Evolutionary conservation across 2,329 filamentous ascomycete species (phyloP).

Genomic region (Daldinia sp.): DNA sequence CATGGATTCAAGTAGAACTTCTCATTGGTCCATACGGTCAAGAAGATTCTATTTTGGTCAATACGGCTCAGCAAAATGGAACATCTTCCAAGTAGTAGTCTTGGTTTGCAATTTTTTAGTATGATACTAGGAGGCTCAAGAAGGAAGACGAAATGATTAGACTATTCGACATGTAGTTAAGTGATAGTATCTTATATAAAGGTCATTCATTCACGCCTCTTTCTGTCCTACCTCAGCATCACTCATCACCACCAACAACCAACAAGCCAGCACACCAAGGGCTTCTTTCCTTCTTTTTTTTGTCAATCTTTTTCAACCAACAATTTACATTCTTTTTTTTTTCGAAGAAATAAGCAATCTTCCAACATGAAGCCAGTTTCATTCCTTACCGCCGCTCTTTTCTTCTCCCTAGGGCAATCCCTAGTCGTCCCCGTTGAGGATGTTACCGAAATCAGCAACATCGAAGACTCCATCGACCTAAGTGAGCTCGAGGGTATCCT

Average conservation of each 20-base stretch:
- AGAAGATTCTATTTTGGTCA: constrained; percentile 9
- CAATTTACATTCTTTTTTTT: constrained; percentile 1
- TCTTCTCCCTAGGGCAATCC: constrained; percentile 6
- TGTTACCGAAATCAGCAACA: background rate
- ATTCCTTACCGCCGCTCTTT: constrained; percentile 11
- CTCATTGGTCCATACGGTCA: background rate
- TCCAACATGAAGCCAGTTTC: constrained; percentile 5
- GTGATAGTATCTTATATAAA: constrained; percentile 4
- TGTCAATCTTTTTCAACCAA: background rate
- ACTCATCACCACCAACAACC: background rate
- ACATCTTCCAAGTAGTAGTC: background rate
- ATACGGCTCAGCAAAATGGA: background rate
- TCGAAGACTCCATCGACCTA: constrained; percentile 9
- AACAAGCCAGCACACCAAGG: background rate
- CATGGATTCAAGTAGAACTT: background rate
- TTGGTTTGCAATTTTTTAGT: background rate
- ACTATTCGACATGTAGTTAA: background rate
- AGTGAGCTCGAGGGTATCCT: background rate
- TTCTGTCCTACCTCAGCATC: background rate
- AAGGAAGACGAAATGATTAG: background rate
- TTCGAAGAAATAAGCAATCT: background rate
- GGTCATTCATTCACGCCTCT: background rate
- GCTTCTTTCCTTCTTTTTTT: background rate
- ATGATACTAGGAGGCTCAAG: background rate
- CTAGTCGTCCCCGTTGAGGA: constrained; percentile 5